Base-by-base conservation (phyloP, 2,329 filamentous ascomycete genomes). In the Lizonia empirigonia region DNA sequence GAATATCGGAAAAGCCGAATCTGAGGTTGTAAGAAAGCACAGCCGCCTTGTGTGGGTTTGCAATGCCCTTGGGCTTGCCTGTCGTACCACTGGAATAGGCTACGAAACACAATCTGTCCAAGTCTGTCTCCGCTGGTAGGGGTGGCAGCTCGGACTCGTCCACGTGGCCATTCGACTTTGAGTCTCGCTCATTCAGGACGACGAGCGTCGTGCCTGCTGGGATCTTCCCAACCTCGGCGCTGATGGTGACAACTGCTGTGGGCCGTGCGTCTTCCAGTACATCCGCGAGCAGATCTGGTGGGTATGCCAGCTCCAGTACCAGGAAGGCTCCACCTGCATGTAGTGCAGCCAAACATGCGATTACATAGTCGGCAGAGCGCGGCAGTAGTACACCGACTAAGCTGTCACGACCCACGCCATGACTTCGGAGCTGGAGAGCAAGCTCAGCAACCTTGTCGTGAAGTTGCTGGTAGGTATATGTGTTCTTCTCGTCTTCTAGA, bases 71-170 rank as follows among this genome's bases (percentile, higher is more conserved):
- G n/a, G 88, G 88, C 57, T 85, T 85, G 59, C 88, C 88, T 1
- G 88, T 91, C 0, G 88, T 90, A 27, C 88, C 88, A 4, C 86
- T 90, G 1, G 87, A 90, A 72, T 91, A 91, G 1, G 87, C 88
- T n/a, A 92, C 88, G 68, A 92, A 93, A 15, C 87, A 85, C 16
- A 92, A 79, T 34, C 86, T 81, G 57, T 91, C 88, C 45, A 92
- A 74, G 64, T 92, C 89, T 63, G 86, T 80, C 7, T 86, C 83
- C 0, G 80, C 77, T 2, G 86, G 85, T 18, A 85, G 68, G 9
- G 80, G 78, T 13, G 79, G 65, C 8, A 76, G 72, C 42, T 76
- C 70, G 38, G 78, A 77, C 5, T 76, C 67, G n/a, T 79, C 69
- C 73, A 62, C 45, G 30, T 65, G 59, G 34, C 60, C 63, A 32